Evolutionary conservation across 306 rosid genomes (phyloP).

Genomic region (Vicia faba): DNA sequence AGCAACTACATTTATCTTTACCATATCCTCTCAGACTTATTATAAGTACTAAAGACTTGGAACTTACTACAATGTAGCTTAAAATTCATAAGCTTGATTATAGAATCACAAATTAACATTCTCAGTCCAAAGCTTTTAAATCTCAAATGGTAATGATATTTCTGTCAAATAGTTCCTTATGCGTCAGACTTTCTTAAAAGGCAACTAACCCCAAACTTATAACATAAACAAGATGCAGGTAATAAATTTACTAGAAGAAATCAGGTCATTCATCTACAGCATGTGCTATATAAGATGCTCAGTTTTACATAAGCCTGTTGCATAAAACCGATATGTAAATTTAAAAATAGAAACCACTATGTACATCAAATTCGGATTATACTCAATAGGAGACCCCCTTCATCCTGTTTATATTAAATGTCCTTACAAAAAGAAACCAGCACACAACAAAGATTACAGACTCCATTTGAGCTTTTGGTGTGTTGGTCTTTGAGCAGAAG

Average conservation of each 20-base stretch:
- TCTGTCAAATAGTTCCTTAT: slow-evolving; percentile 1
- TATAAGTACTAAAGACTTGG: not conserved
- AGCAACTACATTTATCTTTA: too few species aligned
- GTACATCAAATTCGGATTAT: slow-evolving; percentile 46
- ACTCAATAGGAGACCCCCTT: slow-evolving; percentile 36
- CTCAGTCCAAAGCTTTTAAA: slow-evolving; percentile 3
- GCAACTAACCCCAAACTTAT: not conserved
- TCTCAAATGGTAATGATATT: not conserved
- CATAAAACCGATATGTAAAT: slow-evolving; percentile 38
- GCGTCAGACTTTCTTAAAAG: not conserved
- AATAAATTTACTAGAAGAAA: slow-evolving; percentile 34
- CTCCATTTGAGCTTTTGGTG: slow-evolving; percentile 32
- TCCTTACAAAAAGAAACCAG: slow-evolving; percentile 44
- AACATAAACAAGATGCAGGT: slow-evolving; percentile 25
- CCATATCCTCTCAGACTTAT: too few species aligned
- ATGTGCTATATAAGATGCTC: slow-evolving; percentile 33
- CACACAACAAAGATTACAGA: slow-evolving; percentile 7
- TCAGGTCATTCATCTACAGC: slow-evolving; percentile 42
- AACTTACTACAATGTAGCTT: not conserved
- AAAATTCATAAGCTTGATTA: not conserved
- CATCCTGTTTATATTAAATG: slow-evolving; percentile 34
- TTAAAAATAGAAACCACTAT: slow-evolving; percentile 39
- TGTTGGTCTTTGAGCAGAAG: slow-evolving; percentile 27
- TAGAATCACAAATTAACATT: not conserved
- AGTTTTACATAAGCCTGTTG: slow-evolving; percentile 49